Evolutionary conservation across 2,329 filamentous ascomycete species (phyloP).

Genomic region (Truncatella angustata): DNA sequence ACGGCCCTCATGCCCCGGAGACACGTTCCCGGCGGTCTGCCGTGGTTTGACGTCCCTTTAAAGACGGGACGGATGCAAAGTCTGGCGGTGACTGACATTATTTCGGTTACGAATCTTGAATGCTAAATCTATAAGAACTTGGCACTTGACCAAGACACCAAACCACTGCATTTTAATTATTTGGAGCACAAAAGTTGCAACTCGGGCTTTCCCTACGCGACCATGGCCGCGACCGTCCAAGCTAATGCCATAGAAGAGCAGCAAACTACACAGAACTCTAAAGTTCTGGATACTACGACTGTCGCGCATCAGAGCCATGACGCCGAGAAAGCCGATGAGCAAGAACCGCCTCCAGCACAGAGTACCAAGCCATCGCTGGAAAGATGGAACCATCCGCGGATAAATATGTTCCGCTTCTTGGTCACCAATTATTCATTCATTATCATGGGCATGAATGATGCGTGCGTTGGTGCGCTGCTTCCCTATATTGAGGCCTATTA

Average conservation of each 20-base stretch:
- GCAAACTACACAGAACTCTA: too few species aligned
- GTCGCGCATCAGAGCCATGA: not conserved
- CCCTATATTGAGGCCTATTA: conserved; percentile 59
- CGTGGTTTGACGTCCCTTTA: too few species aligned
- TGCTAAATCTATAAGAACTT: too few species aligned
- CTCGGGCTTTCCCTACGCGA: too few species aligned
- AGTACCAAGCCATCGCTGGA: conserved; percentile 37
- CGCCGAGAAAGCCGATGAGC: not conserved
- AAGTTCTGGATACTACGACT: too few species aligned
- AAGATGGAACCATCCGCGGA: conserved; percentile 61
- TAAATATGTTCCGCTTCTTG: conserved; percentile 57
- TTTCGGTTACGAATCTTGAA: too few species aligned
- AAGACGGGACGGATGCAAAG: too few species aligned
- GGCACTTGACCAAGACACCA: too few species aligned
- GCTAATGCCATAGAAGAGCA: not conserved
- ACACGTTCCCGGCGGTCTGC: not conserved
- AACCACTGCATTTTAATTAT: too few species aligned
- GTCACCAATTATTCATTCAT: conserved; percentile 61
- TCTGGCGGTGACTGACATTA: too few species aligned
- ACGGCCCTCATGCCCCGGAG: not conserved
- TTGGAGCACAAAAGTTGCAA: too few species aligned
- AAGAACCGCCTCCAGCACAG: conserved; percentile 22
- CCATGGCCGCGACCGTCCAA: not conserved
- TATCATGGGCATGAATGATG: conserved; percentile 69
- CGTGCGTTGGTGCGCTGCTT: conserved; percentile 55